Conservation (phyloP, 371 early-diverging fungal species). For the Mucor plumbeus region DNA sequence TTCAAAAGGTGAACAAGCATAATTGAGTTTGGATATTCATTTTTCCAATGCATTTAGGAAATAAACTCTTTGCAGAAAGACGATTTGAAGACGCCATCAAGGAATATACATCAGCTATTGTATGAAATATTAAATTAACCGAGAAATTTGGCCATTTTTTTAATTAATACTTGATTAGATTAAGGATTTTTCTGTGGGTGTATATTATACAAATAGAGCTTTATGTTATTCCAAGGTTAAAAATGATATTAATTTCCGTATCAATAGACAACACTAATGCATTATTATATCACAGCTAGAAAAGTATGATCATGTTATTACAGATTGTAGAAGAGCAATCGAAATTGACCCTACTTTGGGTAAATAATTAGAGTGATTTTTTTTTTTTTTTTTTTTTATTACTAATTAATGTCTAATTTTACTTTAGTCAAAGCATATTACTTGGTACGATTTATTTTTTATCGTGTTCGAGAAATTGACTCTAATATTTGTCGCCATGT, state of each 20-base stretch:
- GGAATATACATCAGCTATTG: slow-evolving; percentile 79
- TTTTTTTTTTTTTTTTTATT: neutral
- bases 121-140: slow-evolving; percentile 25
- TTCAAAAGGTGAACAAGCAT: neutral
- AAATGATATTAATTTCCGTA: neutral
- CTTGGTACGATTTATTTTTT: slow-evolving; percentile 42
- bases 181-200: slow-evolving; percentile 64
- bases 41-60: slow-evolving; percentile 38
- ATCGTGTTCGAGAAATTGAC: neutral
- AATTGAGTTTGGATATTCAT: neutral
- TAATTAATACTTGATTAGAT: slow-evolving; percentile 45
- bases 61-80: slow-evolving; percentile 61
- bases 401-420: neutral
- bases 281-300: slow-evolving; percentile 41
- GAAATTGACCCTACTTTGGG: slow-evolving; percentile 70
- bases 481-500: neutral
- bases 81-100: slow-evolving; percentile 70
- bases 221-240: slow-evolving; percentile 71
- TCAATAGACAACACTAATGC: neutral
- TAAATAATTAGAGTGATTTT: slow-evolving; percentile 22
- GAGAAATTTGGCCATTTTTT: neutral
- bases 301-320: slow-evolving; percentile 60
- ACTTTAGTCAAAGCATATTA: slow-evolving; percentile 73
- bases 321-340: slow-evolving; percentile 74
- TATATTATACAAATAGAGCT: slow-evolving; percentile 83